phyloP scores from a whole-genome alignment of 768 basidiomycete genomes.

The Lanmaoa pseudosensibilis region DNA sequence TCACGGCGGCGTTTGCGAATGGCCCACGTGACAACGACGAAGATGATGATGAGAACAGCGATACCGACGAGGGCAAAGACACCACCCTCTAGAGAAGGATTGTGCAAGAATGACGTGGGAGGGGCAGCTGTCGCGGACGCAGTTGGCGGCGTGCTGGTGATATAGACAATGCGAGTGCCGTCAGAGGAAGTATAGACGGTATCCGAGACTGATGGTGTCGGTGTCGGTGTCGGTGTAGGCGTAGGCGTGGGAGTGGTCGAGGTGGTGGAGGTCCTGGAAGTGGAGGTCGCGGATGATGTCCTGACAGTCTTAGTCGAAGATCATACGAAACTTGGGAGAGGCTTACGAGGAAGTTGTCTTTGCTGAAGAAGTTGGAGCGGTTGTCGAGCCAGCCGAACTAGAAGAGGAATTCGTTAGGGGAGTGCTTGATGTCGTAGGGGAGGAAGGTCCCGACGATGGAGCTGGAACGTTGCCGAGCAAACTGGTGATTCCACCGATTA shows the following conservation, averaged over 20 bases:
- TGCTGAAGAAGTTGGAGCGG: slow-evolving; percentile 8
- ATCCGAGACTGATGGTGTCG: slow-evolving; percentile 22
- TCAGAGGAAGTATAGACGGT: slow-evolving; percentile 25
- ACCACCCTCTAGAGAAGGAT: slow-evolving; percentile 61
- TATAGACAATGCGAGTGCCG: slow-evolving; percentile 28
- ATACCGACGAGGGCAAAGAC: slow-evolving; percentile 57
- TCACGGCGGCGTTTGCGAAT: slow-evolving; percentile 50
- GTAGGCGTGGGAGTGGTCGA: slow-evolving; percentile 9
- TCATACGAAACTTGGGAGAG: not conserved
- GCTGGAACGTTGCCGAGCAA: slow-evolving; percentile 14
- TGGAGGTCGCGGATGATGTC: slow-evolving; percentile 11
- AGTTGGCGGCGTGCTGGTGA: slow-evolving; percentile 33
- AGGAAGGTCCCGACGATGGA: slow-evolving; percentile 20
- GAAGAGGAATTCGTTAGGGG: slow-evolving; percentile 23
- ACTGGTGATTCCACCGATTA: slow-evolving; percentile 17
- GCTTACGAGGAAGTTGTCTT: slow-evolving; percentile 22
- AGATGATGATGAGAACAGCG: slow-evolving; percentile 45
- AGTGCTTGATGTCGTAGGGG: slow-evolving; percentile 15
- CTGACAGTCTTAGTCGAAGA: slow-evolving; percentile 3
- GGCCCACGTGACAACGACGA: slow-evolving; percentile 44
- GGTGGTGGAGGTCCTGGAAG: slow-evolving; percentile 8
- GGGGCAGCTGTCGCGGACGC: slow-evolving; percentile 24
- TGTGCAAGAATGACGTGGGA: slow-evolving; percentile 53
- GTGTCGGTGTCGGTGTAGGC: slow-evolving; percentile 1
- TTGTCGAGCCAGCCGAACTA: slow-evolving; percentile 30